Percentiles rank a stretch among this genome's conserved stretches.
These are phyloP conservation scores for Lepidium didymum DNA, from an alignment of 345 rosid genomes.

Conservation along the genomic window DNA sequence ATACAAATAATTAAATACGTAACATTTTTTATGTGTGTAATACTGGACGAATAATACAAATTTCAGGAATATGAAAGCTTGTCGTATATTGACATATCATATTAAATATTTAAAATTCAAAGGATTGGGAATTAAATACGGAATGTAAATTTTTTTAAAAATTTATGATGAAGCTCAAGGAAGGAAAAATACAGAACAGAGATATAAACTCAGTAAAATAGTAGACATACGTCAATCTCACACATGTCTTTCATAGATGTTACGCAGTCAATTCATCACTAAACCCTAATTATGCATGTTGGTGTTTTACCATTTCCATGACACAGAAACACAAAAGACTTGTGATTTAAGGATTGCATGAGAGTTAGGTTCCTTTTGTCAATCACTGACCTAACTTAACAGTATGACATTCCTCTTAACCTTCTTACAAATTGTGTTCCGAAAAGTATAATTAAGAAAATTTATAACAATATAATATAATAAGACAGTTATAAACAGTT, in stretches of 20 bases:
- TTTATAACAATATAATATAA: neutral
- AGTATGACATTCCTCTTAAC: slow-evolving; percentile 26
- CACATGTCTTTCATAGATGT: slow-evolving; percentile 20
- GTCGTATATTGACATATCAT: too few species aligned
- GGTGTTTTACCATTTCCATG: slow-evolving; percentile 14
- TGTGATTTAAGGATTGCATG: slow-evolving; percentile 27
- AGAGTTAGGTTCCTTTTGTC: slow-evolving; percentile 25
- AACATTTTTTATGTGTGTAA: too few species aligned
- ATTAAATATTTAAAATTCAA: too few species aligned
- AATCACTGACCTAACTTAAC: slow-evolving; percentile 32
- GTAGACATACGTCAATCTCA: slow-evolving; percentile 11
- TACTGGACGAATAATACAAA: too few species aligned
- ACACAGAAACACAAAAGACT: slow-evolving; percentile 13
- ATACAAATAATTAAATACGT: neutral
- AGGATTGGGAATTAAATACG: too few species aligned
- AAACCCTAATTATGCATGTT: slow-evolving; percentile 19
- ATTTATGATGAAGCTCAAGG: neutral
- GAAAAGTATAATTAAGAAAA: neutral
- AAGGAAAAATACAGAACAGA: neutral
- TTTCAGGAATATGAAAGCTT: too few species aligned
- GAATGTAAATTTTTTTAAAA: too few species aligned
- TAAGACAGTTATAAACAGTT: slow-evolving; percentile 20
- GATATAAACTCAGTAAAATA: neutral
- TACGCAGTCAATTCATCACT: slow-evolving; percentile 28
- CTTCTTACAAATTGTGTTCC: neutral